Evolutionary conservation across 495 filamentous ascomycete genomes (phyloP).

Genomic region (Darksidea phi): DNA sequence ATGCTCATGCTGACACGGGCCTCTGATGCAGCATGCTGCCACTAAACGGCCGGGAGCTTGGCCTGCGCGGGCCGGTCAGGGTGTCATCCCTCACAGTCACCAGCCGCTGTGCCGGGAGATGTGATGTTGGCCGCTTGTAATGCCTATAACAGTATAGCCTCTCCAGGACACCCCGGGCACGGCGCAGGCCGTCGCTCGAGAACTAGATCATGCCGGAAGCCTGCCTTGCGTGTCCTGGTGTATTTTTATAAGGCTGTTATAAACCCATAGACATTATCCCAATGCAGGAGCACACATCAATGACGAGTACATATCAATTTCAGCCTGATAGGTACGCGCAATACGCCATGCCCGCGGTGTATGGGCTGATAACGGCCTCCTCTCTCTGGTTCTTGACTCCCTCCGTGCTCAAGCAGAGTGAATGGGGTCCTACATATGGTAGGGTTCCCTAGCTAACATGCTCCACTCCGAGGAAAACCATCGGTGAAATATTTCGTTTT

Average conservation of each 20-base stretch:
- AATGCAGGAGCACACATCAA: conserved; percentile 27
- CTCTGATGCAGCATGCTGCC: conserved; percentile 24
- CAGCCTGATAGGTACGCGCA: too few relatives aligned
- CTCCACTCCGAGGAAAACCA: too few relatives aligned
- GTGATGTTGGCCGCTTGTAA: conserved; percentile 31
- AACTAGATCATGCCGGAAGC: conserved; percentile 23
- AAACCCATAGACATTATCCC: conserved; percentile 23
- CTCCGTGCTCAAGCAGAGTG: too few relatives aligned
- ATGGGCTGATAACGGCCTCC: too few relatives aligned
- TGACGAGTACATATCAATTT: too few relatives aligned
- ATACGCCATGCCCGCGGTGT: too few relatives aligned
- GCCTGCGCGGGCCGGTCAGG: conserved; percentile 17
- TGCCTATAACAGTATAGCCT: conserved; percentile 32
- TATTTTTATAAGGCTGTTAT: conserved; percentile 31
- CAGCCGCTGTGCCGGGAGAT: conserved; percentile 34
- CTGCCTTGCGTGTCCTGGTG: conserved; percentile 29
- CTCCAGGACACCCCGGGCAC: conserved; percentile 24
- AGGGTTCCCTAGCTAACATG: too few relatives aligned
- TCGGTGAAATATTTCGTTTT: too few relatives aligned
- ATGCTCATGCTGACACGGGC: conserved; percentile 5
- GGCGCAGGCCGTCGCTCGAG: conserved; percentile 28
- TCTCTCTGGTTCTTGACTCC: too few relatives aligned
- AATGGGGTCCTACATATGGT: too few relatives aligned
- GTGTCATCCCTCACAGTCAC: conserved; percentile 33
- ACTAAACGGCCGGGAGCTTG: conserved; percentile 38